phyloP scores from a whole-genome alignment of 2,329 filamentous ascomycete genomes.

The Zymoseptoria crescenta region DNA sequence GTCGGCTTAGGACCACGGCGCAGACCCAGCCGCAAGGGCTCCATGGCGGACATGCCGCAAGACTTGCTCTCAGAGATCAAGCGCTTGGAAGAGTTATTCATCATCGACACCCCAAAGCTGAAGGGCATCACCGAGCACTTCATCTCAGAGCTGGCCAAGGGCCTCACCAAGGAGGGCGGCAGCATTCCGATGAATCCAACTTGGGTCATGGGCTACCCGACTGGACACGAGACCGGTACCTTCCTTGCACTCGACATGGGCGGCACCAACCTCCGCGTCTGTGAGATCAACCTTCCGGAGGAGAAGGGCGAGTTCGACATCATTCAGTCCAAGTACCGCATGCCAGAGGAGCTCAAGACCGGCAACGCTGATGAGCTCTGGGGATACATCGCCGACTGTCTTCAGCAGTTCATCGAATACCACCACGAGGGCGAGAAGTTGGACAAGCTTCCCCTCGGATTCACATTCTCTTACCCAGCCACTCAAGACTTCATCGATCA shows the following conservation, averaged over 20 bases:
- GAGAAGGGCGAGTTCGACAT: conserved; percentile 88
- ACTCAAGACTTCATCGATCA: conserved; percentile 91
- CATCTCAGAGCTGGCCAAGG: conserved; percentile 77
- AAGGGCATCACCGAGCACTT: conserved; percentile 91
- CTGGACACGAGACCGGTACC: conserved; percentile 77
- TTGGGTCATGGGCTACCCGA: conserved; percentile 87
- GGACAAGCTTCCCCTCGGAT: conserved; percentile 69
- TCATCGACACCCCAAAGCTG: conserved; percentile 67
- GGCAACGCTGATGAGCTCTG: conserved; percentile 78
- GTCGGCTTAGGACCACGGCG: conserved; percentile 57
- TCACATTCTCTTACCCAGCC: conserved; percentile 93
- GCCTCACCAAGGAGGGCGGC: conserved; percentile 79
- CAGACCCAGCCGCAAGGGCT: conserved; percentile 66
- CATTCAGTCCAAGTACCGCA: conserved; percentile 90
- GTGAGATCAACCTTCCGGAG: conserved; percentile 81
- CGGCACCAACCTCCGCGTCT: conserved; percentile 90
- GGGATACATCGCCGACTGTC: conserved; percentile 89
- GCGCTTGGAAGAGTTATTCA: conserved; percentile 75
- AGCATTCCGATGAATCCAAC: conserved; percentile 98
- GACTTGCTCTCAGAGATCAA: conserved; percentile 75
- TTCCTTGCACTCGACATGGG: conserved; percentile 92
- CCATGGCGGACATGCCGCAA: conserved; percentile 84
- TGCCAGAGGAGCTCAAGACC: conserved; percentile 87
- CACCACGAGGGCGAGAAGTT: conserved; percentile 65
- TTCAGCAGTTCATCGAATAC: conserved; percentile 81